phyloP scores from a whole-genome alignment of 192 early-diverging fungal species.

The Entomortierella chlamydospora region DNA sequence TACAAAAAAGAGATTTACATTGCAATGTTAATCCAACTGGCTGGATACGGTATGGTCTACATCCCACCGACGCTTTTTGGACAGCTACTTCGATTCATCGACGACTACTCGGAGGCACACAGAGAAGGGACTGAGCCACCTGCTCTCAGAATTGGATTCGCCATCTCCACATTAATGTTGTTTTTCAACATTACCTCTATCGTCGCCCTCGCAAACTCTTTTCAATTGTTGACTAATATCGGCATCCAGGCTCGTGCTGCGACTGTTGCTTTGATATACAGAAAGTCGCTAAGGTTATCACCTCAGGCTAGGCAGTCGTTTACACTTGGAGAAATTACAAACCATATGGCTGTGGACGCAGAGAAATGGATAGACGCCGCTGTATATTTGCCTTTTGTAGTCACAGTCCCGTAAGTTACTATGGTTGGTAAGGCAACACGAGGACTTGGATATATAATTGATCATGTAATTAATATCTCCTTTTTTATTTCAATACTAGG shows the following conservation, averaged over 20 bases:
- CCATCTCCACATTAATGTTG: constrained; percentile 24
- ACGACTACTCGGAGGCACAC: constrained; percentile 19
- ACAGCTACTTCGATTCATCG: constrained; percentile 25
- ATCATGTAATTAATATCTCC: background rate
- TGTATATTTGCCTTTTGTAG: constrained; percentile 25
- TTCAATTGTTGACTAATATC: constrained; percentile 8
- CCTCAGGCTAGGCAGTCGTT: constrained; percentile 45
- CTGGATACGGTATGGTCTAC: constrained; percentile 9
- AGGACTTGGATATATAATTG: background rate
- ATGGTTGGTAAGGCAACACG: background rate
- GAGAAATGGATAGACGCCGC: constrained; percentile 62
- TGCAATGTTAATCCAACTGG: constrained; percentile 6
- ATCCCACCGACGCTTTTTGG: constrained; percentile 40
- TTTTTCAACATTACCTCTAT: constrained; percentile 11
- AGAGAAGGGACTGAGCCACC: constrained; percentile 4
- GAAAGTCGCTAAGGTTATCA: constrained; percentile 61
- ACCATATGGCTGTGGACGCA: constrained; percentile 76
- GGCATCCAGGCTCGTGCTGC: constrained; percentile 77
- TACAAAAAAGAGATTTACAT: constrained; percentile 1
- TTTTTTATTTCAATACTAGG: background rate
- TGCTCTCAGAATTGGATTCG: constrained; percentile 10
- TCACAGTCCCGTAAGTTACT: constrained; percentile 63
- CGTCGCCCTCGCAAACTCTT: background rate
- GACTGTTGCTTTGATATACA: constrained; percentile 79
- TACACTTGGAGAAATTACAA: constrained; percentile 56